Base-by-base conservation (phyloP, 345 rosid genomes). In the Carallia brachiata region DNA sequence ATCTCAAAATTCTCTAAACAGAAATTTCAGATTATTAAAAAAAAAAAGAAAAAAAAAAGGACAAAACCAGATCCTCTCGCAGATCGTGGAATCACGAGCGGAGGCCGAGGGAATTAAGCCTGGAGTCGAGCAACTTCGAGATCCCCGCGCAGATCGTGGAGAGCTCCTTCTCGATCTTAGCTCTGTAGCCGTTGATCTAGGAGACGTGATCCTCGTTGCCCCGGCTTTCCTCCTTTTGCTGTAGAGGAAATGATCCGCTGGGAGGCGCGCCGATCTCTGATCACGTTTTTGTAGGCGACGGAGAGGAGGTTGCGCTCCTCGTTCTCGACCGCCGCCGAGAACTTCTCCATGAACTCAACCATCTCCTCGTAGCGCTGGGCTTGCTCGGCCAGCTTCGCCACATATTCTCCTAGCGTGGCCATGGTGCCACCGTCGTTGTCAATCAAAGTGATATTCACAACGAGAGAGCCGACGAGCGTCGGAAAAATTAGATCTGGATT, bases 291-390 rank as follows among this genome's bases (percentile, higher is more conserved):
- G 84, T 93, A 93, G 23, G 23, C 23, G 23, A 23, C 23, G 23
- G 23, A 23, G 23, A 23, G 23, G 23, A 23, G 23, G 23, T 23
- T 23, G 23, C 23, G 23, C 23, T 23, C 23, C 23, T 23, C 23
- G 23, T 23, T 23, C 23, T 23, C 23, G 23, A 23, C 23, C 23
- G 23, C 23, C 23, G 23, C 23, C 23, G 23, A 23, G 23, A 23
- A 23, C 71, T 88, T 88, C 81, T 92, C 96, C 96, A 88, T 92
- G 84, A 82, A 92, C 79, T 88, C 93, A 6, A 92, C 98, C 98
- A 92, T 92, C 71, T 92, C 98, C 78, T 92, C 95, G 79, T 92
- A 90, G 36, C 96, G 95, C 79, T 93, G 93, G 28, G 97, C 98
- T 73, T 90, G 97, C 80, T 93, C 96, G 23, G 98, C 93, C 17